Percentiles rank a stretch among this genome's conserved stretches.
These are phyloP conservation scores for Aspergillus brasiliensis DNA, from an alignment of 2,329 filamentous ascomycete genomes.

Conservation along the genomic window DNA sequence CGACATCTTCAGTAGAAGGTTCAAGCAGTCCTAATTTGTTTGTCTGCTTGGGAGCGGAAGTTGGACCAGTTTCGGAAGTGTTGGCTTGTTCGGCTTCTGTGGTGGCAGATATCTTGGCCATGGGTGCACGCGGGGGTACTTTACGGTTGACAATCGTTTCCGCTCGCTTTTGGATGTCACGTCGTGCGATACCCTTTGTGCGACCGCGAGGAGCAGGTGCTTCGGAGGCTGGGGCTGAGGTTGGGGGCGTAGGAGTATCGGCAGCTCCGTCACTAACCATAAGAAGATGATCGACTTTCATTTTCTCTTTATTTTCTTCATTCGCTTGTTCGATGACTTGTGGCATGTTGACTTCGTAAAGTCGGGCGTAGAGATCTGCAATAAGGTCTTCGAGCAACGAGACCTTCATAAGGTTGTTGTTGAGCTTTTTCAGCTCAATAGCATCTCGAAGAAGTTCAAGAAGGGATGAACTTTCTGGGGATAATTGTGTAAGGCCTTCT, in stretches of 20 bases:
- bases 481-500: constrained; percentile 59
- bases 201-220: constrained; percentile 42
- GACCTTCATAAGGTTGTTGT: constrained; percentile 83
- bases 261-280: constrained; percentile 39
- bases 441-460: constrained; percentile 67
- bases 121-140: constrained; percentile 32
- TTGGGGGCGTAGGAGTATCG: constrained; percentile 33
- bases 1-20: constrained; percentile 48
- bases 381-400: constrained; percentile 89
- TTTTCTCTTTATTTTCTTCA: constrained; percentile 50
- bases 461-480: constrained; percentile 48
- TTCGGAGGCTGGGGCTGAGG: constrained; percentile 36
- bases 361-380: constrained; percentile 78
- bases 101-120: constrained; percentile 25
- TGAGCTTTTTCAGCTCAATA: constrained; percentile 74
- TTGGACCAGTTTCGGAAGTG: constrained; percentile 35
- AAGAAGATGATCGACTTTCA: constrained; percentile 51
- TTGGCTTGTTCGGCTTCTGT: constrained; percentile 25
- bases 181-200: constrained; percentile 61
- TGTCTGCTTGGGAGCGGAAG: constrained; percentile 41
- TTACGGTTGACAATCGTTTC: constrained; percentile 56
- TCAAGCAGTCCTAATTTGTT: constrained; percentile 5
- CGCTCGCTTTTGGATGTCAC: constrained; percentile 61
- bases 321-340: constrained; percentile 43
- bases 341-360: constrained; percentile 43